phyloP scores from a whole-genome alignment of 768 basidiomycete species.

The Russula dissimulans region DNA sequence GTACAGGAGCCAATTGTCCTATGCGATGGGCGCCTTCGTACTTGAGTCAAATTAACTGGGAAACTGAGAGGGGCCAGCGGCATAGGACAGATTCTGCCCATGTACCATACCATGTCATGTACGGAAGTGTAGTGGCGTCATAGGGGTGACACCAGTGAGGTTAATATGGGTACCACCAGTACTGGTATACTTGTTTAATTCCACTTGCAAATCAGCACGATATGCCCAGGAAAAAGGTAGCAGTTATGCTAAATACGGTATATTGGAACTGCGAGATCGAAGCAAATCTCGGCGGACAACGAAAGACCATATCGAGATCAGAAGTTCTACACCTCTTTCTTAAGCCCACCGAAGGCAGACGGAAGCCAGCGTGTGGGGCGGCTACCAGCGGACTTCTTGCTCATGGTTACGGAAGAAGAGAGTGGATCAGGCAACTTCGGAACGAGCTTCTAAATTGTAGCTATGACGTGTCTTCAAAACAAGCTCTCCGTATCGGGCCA shows the following conservation, averaged over 20 bases:
- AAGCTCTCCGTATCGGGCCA: neutral
- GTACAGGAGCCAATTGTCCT: neutral
- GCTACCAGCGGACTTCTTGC: neutral
- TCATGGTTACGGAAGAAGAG: neutral
- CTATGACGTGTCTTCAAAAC: constrained; percentile 1
- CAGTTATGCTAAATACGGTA: neutral
- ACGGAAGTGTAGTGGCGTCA: no score
- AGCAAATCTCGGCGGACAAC: neutral
- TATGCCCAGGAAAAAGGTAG: neutral
- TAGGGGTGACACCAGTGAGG: no score
- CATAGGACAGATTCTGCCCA: no score
- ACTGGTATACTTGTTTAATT: no score
- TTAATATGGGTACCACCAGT: no score
- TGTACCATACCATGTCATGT: no score
- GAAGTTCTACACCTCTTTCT: neutral
- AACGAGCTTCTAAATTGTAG: neutral
- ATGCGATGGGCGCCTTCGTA: neutral
- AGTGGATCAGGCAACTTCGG: constrained; percentile 10
- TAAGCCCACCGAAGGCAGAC: neutral
- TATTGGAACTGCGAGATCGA: neutral
- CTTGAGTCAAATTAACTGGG: neutral
- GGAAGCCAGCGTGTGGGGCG: neutral
- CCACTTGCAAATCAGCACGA: no score
- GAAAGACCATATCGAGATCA: constrained; percentile 1
- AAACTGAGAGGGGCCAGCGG: neutral